Evolutionary conservation across 1,284 basidiomycete species (phyloP).

Genomic region (Heliocybe sulcata): DNA sequence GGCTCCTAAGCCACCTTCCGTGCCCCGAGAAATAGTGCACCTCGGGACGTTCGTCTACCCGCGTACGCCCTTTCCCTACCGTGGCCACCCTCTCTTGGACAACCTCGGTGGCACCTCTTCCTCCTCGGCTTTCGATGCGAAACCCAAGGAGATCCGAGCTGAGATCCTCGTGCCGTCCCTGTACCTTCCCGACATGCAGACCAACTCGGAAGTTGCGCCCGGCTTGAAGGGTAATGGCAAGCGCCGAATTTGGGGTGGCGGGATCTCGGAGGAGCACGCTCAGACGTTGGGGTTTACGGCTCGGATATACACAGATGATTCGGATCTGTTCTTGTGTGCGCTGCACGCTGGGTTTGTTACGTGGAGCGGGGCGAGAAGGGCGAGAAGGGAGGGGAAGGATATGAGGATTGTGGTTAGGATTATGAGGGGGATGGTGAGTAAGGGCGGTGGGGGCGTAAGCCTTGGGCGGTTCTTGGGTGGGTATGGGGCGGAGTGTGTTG

Average conservation of each 20-base stretch:
- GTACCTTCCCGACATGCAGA: conserved; percentile 34
- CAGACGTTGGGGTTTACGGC: conserved; percentile 11
- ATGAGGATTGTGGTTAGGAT: conserved; percentile 45
- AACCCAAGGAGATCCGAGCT: conserved; percentile 33
- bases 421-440: not conserved
- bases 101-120: conserved; percentile 8
- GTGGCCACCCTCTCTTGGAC: conserved; percentile 23
- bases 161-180: conserved; percentile 54
- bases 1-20: conserved; percentile 24
- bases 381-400: conserved; percentile 45
- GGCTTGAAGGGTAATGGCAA: conserved; percentile 48
- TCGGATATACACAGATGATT: conserved; percentile 68
- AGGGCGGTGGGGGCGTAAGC: conserved; percentile 16
- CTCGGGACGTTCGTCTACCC: conserved; percentile 50
- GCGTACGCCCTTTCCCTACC: conserved; percentile 32
- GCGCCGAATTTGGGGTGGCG: conserved; percentile 63
- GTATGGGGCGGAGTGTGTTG: conserved; percentile 28
- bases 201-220: conserved; percentile 29
- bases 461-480: conserved; percentile 5
- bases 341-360: conserved; percentile 58
- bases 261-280: not conserved
- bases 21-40: conserved; percentile 23
- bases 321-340: conserved; percentile 67
- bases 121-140: conserved; percentile 4
- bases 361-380: conserved; percentile 48